These are phyloP conservation scores for Populus simonii DNA, from an alignment of 345 rosid genomes.

Conservation along the genomic window DNA sequence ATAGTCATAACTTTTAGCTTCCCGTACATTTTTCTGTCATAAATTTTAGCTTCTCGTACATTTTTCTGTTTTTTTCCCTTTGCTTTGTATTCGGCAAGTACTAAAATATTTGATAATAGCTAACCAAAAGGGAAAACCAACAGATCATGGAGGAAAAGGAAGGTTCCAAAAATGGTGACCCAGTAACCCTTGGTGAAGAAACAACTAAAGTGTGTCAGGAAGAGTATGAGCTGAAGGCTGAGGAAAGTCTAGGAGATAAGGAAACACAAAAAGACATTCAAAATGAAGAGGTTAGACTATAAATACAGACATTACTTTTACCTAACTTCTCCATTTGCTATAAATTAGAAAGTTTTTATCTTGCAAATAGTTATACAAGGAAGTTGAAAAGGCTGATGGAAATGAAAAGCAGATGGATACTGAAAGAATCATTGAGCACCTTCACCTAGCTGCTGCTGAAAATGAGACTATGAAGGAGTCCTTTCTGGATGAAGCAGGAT, in stretches of 20 bases:
- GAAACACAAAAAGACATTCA: conserved; percentile 6
- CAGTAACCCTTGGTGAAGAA: conserved; percentile 21
- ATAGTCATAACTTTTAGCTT: not conserved
- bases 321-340: not conserved
- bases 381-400: no score
- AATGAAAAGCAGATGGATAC: conserved; percentile 13
- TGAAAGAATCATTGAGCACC: conserved; percentile 21
- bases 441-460: conserved; percentile 17
- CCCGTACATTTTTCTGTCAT: not conserved
- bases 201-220: conserved; percentile 20
- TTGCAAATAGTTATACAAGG: conserved; percentile 9
- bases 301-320: not conserved
- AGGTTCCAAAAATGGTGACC: conserved; percentile 14
- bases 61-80: not conserved
- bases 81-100: not conserved
- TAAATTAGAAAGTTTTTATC: conserved; percentile 3
- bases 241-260: conserved; percentile 17
- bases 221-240: conserved; percentile 22
- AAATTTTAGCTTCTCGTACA: not conserved
- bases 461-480: conserved; percentile 23
- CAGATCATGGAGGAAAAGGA: conserved; percentile 38
- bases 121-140: conserved; percentile 5
- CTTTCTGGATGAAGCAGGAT: conserved; percentile 16
- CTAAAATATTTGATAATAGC: not conserved
- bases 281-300: conserved; percentile 38